Conservation (phyloP, 129 eudicot species). For the Lonicera japonica region DNA sequence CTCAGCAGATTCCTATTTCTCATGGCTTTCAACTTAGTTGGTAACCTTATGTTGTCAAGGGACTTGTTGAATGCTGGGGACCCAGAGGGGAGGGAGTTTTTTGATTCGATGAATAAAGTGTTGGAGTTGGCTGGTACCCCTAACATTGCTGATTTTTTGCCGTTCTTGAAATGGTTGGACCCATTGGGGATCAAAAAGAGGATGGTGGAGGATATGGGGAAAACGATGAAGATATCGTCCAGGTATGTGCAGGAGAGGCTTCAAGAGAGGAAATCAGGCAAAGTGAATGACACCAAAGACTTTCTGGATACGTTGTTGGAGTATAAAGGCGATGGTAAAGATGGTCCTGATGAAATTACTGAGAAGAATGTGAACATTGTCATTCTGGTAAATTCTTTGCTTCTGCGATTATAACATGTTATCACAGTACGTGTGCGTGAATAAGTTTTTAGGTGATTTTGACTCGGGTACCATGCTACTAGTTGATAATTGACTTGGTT, state of each 20-base stretch:
- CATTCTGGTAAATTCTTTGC: conserved; percentile 7
- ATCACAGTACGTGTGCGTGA: not conserved
- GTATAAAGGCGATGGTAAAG: conserved; percentile 20
- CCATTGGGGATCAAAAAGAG: conserved; percentile 12
- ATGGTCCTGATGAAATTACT: conserved; percentile 12
- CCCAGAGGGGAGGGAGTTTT: conserved; percentile 12
- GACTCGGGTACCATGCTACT: not conserved
- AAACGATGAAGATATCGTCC: conserved; percentile 15
- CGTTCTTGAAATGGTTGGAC: conserved; percentile 19
- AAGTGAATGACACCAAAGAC: conserved; percentile 11
- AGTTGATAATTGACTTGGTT: not conserved
- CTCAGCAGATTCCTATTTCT: conserved; percentile 11
- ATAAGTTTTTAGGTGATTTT: not conserved
- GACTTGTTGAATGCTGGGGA: conserved; percentile 16
- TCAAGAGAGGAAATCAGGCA: conserved; percentile 2
- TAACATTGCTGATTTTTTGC: conserved; percentile 16
- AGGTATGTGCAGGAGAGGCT: conserved; percentile 20
- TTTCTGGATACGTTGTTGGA: conserved; percentile 22
- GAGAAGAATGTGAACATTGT: conserved; percentile 20
- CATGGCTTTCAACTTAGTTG: conserved; percentile 19
- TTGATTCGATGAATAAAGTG: conserved; percentile 10
- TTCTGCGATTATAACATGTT: not conserved
- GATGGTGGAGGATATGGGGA: not conserved
- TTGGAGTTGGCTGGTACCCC: conserved; percentile 16
- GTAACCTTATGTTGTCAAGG: conserved; percentile 26